These are phyloP conservation scores for Smallanthus sonchifolius DNA, from an alignment of 129 eudicot genomes.

Conservation along the genomic window DNA sequence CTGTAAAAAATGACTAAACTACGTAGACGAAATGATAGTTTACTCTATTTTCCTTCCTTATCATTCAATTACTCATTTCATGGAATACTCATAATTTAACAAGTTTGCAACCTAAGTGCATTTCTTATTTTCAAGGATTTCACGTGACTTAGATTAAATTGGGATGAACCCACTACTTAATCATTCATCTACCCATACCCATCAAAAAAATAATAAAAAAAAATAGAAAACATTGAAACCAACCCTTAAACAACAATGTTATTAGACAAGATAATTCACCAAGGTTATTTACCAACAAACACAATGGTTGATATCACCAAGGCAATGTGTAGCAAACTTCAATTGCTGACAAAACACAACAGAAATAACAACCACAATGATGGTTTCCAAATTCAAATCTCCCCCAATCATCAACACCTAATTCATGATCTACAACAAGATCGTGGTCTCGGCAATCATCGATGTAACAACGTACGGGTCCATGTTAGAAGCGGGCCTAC, in stretches of 20 bases:
- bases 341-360: background rate
- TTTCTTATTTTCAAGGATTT: no score
- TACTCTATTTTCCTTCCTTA: no score
- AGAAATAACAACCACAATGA: slow-evolving; percentile 16
- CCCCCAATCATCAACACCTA: background rate
- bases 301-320: slow-evolving; percentile 17
- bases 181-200: background rate
- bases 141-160: no score
- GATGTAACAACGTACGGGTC: slow-evolving; percentile 85
- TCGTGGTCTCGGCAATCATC: slow-evolving; percentile 84
- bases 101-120: no score
- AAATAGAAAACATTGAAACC: background rate
- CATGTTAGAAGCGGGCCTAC: slow-evolving; percentile 95
- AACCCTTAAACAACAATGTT: background rate
- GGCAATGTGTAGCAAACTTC: slow-evolving; percentile 12
- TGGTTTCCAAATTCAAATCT: background rate
- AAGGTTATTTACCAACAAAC: slow-evolving; percentile 16
- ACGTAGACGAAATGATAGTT: no score
- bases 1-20: no score
- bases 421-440: slow-evolving; percentile 39
- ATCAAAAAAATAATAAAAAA: background rate
- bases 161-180: no score
- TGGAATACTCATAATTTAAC: no score
- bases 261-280: slow-evolving; percentile 1
- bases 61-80: no score